phyloP scores from a whole-genome alignment of 2,329 filamentous ascomycete species.

The Coniochaeta prunicola region DNA sequence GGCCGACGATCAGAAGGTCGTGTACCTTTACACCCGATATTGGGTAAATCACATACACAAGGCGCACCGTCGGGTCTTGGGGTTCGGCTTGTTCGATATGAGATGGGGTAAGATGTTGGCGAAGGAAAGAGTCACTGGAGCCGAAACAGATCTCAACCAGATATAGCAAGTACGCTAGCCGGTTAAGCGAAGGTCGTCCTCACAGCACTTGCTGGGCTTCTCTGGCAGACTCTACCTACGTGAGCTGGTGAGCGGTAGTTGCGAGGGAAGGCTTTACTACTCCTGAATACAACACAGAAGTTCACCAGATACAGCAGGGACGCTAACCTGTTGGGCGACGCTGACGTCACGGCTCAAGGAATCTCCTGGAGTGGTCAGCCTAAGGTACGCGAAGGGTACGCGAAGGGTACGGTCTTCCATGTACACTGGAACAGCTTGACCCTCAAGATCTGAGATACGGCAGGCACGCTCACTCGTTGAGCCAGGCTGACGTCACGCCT shows the following conservation, averaged over 20 bases:
- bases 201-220: not conserved
- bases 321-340: not conserved
- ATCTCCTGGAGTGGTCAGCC: too few relatives aligned
- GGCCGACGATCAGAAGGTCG: too few relatives aligned
- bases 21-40: too few relatives aligned
- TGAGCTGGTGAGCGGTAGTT: not conserved
- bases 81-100: not conserved
- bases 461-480: too few relatives aligned
- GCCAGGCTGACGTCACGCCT: too few relatives aligned
- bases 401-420: too few relatives aligned
- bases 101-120: not conserved
- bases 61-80: not conserved
- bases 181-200: not conserved
- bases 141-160: not conserved
- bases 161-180: not conserved
- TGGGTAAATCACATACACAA: too few relatives aligned
- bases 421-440: too few relatives aligned
- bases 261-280: not conserved
- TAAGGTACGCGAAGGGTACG: too few relatives aligned
- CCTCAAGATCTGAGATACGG: too few relatives aligned
- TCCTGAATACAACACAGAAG: not conserved
- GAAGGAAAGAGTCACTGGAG: not conserved
- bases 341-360: too few relatives aligned
- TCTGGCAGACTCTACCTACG: not conserved
- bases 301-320: not conserved